A percentile compares a stretch with the other conserved stretches of the same genome.
Conservation (phyloP, 1,139 yeast genomes). For the Yamadazyma epiphylla region DNA sequence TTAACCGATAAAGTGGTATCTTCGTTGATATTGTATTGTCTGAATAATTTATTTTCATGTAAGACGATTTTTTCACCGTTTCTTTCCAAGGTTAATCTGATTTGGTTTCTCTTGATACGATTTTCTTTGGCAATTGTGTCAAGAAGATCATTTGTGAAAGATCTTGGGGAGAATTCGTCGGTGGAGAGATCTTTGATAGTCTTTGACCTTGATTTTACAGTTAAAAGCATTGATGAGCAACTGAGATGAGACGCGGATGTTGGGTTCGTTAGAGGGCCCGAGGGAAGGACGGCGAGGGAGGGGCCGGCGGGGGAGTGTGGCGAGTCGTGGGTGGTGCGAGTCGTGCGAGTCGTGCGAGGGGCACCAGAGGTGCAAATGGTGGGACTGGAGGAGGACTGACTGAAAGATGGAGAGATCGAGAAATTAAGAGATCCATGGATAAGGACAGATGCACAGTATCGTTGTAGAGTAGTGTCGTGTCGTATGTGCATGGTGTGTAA, state of each 20-base stretch:
- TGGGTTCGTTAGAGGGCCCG: no score
- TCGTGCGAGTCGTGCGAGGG: no score
- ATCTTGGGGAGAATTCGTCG: conserved; percentile 28
- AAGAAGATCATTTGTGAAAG: conserved; percentile 30
- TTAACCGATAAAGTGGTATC: conserved; percentile 43
- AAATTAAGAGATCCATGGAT: no score
- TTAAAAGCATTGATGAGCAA: conserved; percentile 4
- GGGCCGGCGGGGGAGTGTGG: no score
- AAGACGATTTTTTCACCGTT: conserved; percentile 32
- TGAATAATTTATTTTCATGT: conserved; percentile 25
- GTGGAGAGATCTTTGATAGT: conserved; percentile 38
- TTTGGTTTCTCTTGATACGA: conserved; percentile 21
- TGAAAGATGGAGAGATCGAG: no score
- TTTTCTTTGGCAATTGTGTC: conserved; percentile 42
- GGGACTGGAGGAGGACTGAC: no score
- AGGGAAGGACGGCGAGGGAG: no score
- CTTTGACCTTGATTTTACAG: conserved; percentile 44
- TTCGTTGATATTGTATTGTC: conserved; percentile 26
- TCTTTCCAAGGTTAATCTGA: conserved; percentile 35
- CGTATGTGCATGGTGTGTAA: no score
- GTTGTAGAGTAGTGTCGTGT: no score
- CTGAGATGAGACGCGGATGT: not conserved
- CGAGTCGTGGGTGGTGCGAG: no score
- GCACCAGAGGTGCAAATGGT: no score
- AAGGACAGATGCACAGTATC: no score